Evolutionary conservation across 1,284 basidiomycete genomes (phyloP).

Genomic region (Agroathelia rolfsii): DNA sequence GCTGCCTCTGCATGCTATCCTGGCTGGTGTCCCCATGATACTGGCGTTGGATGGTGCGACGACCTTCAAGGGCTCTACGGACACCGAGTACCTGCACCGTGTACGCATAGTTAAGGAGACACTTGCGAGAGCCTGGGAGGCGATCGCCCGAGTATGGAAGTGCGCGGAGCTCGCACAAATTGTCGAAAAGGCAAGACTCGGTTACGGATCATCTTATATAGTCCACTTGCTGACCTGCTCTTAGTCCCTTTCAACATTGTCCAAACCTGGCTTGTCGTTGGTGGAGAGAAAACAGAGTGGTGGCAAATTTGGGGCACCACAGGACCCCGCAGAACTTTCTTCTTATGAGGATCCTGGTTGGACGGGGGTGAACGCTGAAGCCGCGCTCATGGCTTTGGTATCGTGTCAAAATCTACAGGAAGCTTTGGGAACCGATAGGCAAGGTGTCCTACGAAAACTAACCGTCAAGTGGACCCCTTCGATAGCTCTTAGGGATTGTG

Average conservation of each 20-base stretch:
- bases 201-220: too few relatives aligned
- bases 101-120: conserved; percentile 56
- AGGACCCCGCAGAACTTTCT: conserved; percentile 25
- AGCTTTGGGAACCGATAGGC: conserved; percentile 52
- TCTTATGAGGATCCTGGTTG: conserved; percentile 17
- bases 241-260: conserved; percentile 13
- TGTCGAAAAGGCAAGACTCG: conserved; percentile 51
- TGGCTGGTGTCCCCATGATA: conserved; percentile 81
- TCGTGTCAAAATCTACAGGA: conserved; percentile 45
- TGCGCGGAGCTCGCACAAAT: conserved; percentile 40
- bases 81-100: conserved; percentile 34
- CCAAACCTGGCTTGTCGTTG: conserved; percentile 16
- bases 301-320: conserved; percentile 20
- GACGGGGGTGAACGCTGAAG: conserved; percentile 41
- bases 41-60: conserved; percentile 60
- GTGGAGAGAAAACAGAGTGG: conserved; percentile 16
- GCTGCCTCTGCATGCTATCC: conserved; percentile 61
- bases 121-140: conserved; percentile 53
- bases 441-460: conserved; percentile 44
- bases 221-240: too few relatives aligned
- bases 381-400: conserved; percentile 43
- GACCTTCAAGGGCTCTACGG: conserved; percentile 28
- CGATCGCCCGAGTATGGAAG: conserved; percentile 68
- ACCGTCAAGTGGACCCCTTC: conserved; percentile 64
- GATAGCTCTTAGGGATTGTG: conserved; percentile 67